Evolutionary conservation across 179 eudicot genomes (phyloP).

Genomic region (Corrigiola litoralis): DNA sequence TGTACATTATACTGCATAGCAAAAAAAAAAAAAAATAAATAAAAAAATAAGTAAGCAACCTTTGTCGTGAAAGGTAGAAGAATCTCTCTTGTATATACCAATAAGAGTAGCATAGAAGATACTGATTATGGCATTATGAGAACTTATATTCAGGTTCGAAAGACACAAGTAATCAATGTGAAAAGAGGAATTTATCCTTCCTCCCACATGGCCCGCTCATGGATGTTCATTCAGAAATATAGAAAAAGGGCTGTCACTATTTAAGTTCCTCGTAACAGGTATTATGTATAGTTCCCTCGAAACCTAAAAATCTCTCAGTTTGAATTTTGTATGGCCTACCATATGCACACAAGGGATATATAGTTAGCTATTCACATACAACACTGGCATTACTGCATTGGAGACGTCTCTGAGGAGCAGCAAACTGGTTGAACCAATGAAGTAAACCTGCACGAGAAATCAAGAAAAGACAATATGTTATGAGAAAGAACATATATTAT

Average conservation of each 20-base stretch:
- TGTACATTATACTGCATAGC: too few species aligned
- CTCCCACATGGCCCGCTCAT: too few species aligned
- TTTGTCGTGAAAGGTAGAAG: too few species aligned
- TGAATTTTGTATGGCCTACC: slow-evolving; percentile 10
- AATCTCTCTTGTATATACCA: too few species aligned
- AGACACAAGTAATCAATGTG: not conserved
- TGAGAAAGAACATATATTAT: too few species aligned
- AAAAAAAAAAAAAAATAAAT: too few species aligned
- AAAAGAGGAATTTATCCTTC: not conserved
- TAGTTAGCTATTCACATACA: slow-evolving; percentile 36
- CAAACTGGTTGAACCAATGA: slow-evolving; percentile 1
- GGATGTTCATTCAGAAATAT: not conserved
- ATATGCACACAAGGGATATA: slow-evolving; percentile 25
- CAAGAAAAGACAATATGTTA: not conserved
- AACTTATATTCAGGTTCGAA: too few species aligned
- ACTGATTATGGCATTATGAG: too few species aligned
- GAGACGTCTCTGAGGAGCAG: slow-evolving; percentile 7
- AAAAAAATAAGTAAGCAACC: too few species aligned
- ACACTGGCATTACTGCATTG: slow-evolving; percentile 10
- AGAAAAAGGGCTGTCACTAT: too few species aligned
- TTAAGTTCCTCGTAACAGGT: slow-evolving; percentile 7
- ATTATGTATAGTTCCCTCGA: slow-evolving; percentile 21
- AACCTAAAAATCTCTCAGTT: slow-evolving; percentile 10
- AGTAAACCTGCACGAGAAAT: slow-evolving; percentile 10
- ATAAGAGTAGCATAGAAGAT: too few species aligned